A percentile compares a stretch with the other conserved stretches of the same genome.
Conservation (phyloP, 2,329 filamentous ascomycete genomes). For the Rutstroemia sp. region DNA sequence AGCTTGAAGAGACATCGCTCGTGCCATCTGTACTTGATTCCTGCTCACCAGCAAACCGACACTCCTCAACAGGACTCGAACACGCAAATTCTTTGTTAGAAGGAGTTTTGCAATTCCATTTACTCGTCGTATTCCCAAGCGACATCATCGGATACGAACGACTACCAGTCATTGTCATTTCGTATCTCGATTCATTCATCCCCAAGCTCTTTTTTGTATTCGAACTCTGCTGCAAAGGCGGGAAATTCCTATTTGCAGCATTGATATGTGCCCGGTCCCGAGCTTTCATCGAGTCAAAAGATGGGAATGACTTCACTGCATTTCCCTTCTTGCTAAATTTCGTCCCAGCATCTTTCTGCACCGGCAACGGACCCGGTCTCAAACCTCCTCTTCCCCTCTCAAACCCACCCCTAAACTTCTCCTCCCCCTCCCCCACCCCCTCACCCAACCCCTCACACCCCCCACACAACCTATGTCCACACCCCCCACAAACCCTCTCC, state of each 20-base stretch:
- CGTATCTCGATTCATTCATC: neutral
- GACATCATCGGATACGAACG: neutral
- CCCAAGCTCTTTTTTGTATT: neutral
- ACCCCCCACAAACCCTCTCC: constrained; percentile 37
- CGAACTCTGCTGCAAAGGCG: neutral
- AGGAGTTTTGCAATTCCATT: neutral
- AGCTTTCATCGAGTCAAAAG: too few species aligned
- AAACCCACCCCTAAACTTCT: too few species aligned
- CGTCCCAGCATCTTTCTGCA: neutral
- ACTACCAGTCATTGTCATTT: neutral
- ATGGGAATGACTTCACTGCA: neutral
- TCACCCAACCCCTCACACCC: too few species aligned
- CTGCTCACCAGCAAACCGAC: too few species aligned
- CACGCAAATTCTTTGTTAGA: too few species aligned
- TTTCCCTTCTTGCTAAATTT: neutral
- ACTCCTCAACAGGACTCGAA: too few species aligned
- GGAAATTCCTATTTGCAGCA: too few species aligned
- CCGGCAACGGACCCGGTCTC: neutral
- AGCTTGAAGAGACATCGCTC: too few species aligned
- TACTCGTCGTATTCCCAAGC: neutral
- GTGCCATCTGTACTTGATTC: too few species aligned
- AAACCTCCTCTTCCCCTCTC: too few species aligned
- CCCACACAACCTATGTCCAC: constrained; percentile 43
- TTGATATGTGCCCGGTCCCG: too few species aligned
- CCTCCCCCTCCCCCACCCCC: too few species aligned